phyloP scores from a whole-genome alignment of 2,329 filamentous ascomycete genomes.

The Cryphonectria nitschkei region DNA sequence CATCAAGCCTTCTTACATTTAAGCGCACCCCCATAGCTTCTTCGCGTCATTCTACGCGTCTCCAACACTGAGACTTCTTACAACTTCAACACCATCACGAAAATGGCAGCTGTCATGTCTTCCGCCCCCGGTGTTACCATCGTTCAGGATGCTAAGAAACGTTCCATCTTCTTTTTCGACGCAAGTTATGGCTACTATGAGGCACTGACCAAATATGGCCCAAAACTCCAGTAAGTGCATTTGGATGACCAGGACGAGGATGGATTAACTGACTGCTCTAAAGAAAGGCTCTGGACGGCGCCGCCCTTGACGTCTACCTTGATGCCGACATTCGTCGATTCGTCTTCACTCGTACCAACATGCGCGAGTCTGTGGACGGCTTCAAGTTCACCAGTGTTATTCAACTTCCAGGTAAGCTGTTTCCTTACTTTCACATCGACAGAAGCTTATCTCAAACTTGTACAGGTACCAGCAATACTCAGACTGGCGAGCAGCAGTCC shows the following conservation, averaged over 20 bases:
- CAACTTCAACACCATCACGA: neutral
- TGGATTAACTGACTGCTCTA: neutral
- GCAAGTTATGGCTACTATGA: neutral
- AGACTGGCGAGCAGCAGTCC: neutral
- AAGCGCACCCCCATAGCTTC: neutral
- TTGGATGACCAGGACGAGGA: neutral
- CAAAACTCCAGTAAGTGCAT: slow-evolving; percentile 17
- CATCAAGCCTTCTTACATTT: neutral
- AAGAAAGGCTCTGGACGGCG: slow-evolving; percentile 10
- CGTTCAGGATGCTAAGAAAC: slow-evolving; percentile 15
- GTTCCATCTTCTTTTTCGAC: slow-evolving; percentile 6
- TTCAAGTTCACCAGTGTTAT: neutral
- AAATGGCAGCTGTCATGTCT: neutral
- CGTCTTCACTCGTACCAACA: neutral
- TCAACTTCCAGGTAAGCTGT: neutral
- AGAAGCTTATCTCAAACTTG: neutral
- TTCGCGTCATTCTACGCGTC: slow-evolving; percentile 10
- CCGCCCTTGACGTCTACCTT: neutral
- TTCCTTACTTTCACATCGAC: neutral
- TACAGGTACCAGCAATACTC: neutral
- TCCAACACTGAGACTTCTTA: neutral
- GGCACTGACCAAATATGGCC: neutral
- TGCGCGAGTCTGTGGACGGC: neutral
- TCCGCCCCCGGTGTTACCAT: neutral
- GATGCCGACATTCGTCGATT: neutral